Conservation (phyloP, 23 red algal genomes). For the Cyanidiococcus yangmingshanensis region DNA sequence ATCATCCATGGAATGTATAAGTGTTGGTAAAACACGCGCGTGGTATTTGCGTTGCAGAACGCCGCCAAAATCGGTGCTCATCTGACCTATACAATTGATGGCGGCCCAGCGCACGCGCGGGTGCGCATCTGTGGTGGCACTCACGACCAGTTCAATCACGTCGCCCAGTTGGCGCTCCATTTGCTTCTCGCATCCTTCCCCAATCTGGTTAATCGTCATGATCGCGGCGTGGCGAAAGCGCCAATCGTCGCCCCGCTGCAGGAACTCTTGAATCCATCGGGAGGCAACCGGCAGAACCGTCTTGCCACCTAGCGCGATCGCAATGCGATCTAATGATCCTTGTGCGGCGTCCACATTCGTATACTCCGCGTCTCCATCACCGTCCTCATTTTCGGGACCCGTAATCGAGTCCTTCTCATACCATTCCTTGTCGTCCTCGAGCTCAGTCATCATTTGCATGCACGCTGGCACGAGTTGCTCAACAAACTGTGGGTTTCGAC, state of each 20-base stretch:
- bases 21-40: constrained; percentile 39
- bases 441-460: constrained; percentile 87
- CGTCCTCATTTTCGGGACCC: constrained; percentile 26
- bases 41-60: constrained; percentile 74
- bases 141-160: constrained; percentile 56
- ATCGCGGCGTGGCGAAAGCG: constrained; percentile 75
- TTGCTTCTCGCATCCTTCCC: constrained; percentile 90
- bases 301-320: constrained; percentile 91
- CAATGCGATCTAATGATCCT: constrained; percentile 84
- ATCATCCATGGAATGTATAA: constrained; percentile 84
- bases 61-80: constrained; percentile 97
- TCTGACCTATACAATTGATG: constrained; percentile 97
- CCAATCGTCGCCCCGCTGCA: constrained; percentile 55
- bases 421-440: constrained; percentile 92
- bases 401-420: constrained; percentile 41
- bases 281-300: constrained; percentile 68
- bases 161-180: constrained; percentile 66
- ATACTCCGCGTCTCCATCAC: constrained; percentile 52
- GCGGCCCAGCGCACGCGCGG: constrained; percentile 97
- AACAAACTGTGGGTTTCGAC: constrained; percentile 60
- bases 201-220: constrained; percentile 91
- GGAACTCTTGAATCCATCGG: constrained; percentile 42
- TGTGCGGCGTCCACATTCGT: constrained; percentile 74
- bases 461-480: constrained; percentile 49
- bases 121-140: constrained; percentile 60